Evolutionary conservation across 176 grass and related monocot species (phyloP).

Genomic region (Oryza meyeriana): DNA sequence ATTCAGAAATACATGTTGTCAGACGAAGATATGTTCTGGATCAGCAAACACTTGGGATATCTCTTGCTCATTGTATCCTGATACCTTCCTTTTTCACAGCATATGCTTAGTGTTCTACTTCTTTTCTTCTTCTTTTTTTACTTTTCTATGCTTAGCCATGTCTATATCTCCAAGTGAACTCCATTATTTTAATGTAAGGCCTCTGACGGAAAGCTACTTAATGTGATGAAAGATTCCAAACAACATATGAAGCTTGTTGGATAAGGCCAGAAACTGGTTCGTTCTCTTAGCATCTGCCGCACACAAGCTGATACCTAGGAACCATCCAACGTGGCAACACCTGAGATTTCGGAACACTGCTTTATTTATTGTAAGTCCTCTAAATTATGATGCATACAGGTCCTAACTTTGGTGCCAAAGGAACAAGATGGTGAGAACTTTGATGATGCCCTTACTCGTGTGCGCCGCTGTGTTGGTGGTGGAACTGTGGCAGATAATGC

Average conservation of each 20-base stretch:
- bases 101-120: not conserved
- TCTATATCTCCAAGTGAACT: constrained; percentile 1
- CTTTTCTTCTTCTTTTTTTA: not conserved
- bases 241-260: not conserved
- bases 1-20: constrained; percentile 9
- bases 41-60: not conserved
- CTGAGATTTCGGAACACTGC: constrained; percentile 8
- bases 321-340: not conserved
- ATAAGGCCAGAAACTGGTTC: not conserved
- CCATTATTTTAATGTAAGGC: constrained; percentile 3
- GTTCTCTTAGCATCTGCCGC: constrained; percentile 12
- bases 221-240: not conserved
- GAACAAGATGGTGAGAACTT: constrained; percentile 81
- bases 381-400: constrained; percentile 43
- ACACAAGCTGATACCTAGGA: constrained; percentile 21
- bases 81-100: not conserved
- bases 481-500: constrained; percentile 61
- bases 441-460: constrained; percentile 74
- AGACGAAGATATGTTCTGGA: not conserved
- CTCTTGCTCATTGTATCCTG: not conserved
- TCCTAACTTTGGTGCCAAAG: constrained; percentile 76
- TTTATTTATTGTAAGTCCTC: constrained; percentile 22
- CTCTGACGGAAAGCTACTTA: not conserved
- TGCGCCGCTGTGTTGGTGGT: constrained; percentile 79
- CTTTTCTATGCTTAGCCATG: not conserved